phyloP scores from a whole-genome alignment of 441 rosid genomes.

The Raphanus hybrid region DNA sequence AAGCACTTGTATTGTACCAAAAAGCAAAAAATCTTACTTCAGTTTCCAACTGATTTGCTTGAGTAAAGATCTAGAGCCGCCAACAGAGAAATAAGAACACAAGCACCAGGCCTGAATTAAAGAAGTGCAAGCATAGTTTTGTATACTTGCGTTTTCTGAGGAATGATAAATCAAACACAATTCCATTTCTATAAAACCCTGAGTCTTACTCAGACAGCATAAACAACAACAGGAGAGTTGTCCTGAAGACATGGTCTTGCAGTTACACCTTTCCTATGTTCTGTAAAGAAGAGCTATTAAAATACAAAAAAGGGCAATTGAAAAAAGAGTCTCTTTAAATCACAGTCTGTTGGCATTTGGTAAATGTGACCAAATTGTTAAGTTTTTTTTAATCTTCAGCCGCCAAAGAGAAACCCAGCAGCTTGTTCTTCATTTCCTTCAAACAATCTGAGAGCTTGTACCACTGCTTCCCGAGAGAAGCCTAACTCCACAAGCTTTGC shows the following conservation, averaged over 20 bases:
- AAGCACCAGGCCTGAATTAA: neutral
- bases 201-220: conserved; percentile 16
- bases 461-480: conserved; percentile 72
- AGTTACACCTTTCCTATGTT: conserved; percentile 29
- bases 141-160: neutral
- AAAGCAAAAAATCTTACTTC: neutral
- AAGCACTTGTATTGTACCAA: neutral
- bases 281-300: conserved; percentile 32
- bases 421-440: conserved; percentile 95
- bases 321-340: conserved; percentile 16
- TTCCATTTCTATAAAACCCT: neutral
- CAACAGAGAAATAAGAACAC: neutral
- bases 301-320: conserved; percentile 21
- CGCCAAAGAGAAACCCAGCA: conserved; percentile 96
- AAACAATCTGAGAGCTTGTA: conserved; percentile 79
- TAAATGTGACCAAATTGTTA: neutral
- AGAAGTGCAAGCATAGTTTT: neutral
- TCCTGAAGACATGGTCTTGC: conserved; percentile 8
- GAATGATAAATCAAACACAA: neutral
- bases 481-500: conserved; percentile 89
- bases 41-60: neutral
- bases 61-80: neutral
- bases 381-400: conserved; percentile 43
- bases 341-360: conserved; percentile 29
- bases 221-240: conserved; percentile 5